Base-by-base conservation (phyloP, 1,139 yeast genomes). In the Blastobotrys capitulatus region DNA sequence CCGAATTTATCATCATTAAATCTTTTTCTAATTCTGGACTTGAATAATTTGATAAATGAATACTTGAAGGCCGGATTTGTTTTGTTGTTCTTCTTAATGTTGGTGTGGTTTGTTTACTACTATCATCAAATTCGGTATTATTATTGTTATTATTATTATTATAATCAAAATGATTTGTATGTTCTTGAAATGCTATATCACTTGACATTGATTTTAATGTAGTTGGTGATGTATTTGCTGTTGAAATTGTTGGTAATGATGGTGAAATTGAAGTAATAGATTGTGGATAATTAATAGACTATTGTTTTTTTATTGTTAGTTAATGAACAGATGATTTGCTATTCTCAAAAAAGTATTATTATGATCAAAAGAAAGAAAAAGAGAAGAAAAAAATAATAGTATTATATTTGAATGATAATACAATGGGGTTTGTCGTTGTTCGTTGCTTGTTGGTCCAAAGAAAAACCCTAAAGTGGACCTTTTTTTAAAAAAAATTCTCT, bases 1-100 rank as follows among this genome's bases (percentile, higher is more conserved):
- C 43, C 16, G 32, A 6, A 22, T n/a, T n/a, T n/a, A n/a, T n/a
- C n/a, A n/a, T n/a, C n/a, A 37, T 37, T 5, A 26, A 37, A 19
- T 18, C 16, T 35, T 18, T 35, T 9, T 19, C 40, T 20, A 20
- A 20, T 37, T 37, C 40, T 26, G 40, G 40, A 16, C 38, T 19
- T 22, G 16, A 6, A 26, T 16, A 9, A 43, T 35, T 25, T 6
- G 15, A 13, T 16, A 31, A 4, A 9, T 31, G 2, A 2, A 38
- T n/a, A 18, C 46, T 43, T 19, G 38, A 26, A 13, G 46, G 46
- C 9, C 41, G 20, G 15, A 43, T 13, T 9, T 18, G 35, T 16
- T 15, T 13, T 2, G 34, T 36, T 2, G 46, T 43, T 2, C 46
- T 40, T 10, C 46, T 32, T 3, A 43, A 35, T 25, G 22, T 19